A percentile compares a stretch with the other conserved stretches of the same genome.
phyloP scores from a whole-genome alignment of 2,329 filamentous ascomycete genomes.

The Colletotrichum agaves region DNA sequence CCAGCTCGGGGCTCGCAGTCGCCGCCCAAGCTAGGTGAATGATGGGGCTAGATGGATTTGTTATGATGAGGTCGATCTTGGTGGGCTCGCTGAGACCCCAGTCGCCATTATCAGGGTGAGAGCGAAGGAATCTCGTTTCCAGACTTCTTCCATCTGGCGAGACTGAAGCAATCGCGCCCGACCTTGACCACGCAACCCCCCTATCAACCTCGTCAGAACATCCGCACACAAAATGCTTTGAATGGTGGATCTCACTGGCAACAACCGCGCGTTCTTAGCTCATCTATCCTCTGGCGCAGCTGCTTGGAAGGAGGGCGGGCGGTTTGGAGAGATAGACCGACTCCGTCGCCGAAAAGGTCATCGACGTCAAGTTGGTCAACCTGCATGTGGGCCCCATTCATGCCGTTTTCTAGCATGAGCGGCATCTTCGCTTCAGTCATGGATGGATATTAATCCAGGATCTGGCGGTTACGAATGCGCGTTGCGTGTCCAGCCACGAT shows the following conservation, averaged over 20 bases:
- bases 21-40: constrained; percentile 86
- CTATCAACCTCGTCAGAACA: constrained; percentile 55
- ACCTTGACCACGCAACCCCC: constrained; percentile 87
- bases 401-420: constrained; percentile 63
- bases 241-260: constrained; percentile 72
- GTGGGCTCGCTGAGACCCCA: constrained; percentile 84
- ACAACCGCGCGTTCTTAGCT: constrained; percentile 79
- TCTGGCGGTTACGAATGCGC: neutral
- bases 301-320: constrained; percentile 69
- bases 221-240: neutral
- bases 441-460: constrained; percentile 3
- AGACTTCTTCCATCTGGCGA: constrained; percentile 76
- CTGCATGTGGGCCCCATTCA: constrained; percentile 57
- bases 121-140: constrained; percentile 77
- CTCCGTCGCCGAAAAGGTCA: constrained; percentile 80
- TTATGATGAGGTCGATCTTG: constrained; percentile 68
- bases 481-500: neutral
- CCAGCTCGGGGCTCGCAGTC: constrained; percentile 80
- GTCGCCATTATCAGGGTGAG: constrained; percentile 73
- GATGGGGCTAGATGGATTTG: constrained; percentile 72
- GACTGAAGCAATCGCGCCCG: constrained; percentile 86
- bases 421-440: constrained; percentile 56
- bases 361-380: constrained; percentile 71
- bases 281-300: constrained; percentile 78
- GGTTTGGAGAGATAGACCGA: constrained; percentile 65